Evolutionary conservation across 805 yeast genomes (phyloP).

Genomic region (Barnettozyma sucrosica): DNA sequence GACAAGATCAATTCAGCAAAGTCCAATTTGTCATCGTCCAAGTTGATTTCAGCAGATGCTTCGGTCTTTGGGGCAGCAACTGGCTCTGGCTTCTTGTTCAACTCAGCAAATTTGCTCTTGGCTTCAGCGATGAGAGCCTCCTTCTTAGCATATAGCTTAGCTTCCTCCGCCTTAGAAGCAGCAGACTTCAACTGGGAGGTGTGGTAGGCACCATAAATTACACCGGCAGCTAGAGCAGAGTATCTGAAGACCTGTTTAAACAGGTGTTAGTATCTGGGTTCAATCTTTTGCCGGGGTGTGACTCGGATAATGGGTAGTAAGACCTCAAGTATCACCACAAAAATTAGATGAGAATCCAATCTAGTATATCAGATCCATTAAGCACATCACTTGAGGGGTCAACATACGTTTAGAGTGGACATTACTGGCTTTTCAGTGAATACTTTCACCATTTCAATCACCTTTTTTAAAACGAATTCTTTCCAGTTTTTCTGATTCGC

Average conservation of each 20-base stretch:
- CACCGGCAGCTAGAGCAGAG: slow-evolving; percentile 84
- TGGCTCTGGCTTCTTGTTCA: slow-evolving; percentile 41
- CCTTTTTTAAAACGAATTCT: neutral
- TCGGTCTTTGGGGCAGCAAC: slow-evolving; percentile 25
- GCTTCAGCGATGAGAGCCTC: slow-evolving; percentile 81
- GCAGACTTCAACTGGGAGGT: slow-evolving; percentile 60
- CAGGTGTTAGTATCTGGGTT: slow-evolving; percentile 9
- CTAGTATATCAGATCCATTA: neutral
- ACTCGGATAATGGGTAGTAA: neutral
- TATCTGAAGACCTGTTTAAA: slow-evolving; percentile 73
- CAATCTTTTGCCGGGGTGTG: neutral
- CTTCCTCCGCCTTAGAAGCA: slow-evolving; percentile 54
- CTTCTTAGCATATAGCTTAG: slow-evolving; percentile 54
- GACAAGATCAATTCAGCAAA: slow-evolving; percentile 64
- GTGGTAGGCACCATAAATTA: slow-evolving; percentile 83
- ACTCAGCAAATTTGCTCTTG: slow-evolving; percentile 77
- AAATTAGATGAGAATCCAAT: neutral
- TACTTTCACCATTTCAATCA: neutral
- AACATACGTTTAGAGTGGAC: slow-evolving; percentile 47
- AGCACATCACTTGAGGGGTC: neutral
- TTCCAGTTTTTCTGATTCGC: slow-evolving; percentile 10
- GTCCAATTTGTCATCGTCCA: slow-evolving; percentile 90
- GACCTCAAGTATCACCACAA: neutral
- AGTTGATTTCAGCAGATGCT: slow-evolving; percentile 49
- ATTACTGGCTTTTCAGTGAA: slow-evolving; percentile 23